These are phyloP conservation scores for Cardamine occulta DNA, from an alignment of 345 rosid genomes.

Conservation along the genomic window DNA sequence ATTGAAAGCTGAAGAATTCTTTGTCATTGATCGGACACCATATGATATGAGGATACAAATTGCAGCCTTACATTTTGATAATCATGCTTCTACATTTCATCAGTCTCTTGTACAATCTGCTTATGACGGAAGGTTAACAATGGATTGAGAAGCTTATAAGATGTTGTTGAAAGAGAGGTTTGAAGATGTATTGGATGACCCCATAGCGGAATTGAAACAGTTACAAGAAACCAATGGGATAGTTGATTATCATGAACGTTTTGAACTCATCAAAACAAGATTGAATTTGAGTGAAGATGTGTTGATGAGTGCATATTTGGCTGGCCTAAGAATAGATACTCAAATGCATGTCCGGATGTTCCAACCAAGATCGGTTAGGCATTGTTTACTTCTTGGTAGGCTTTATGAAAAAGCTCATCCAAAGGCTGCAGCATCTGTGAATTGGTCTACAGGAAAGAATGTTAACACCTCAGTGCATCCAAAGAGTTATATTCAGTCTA, in stretches of 20 bases:
- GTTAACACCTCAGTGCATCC: no score
- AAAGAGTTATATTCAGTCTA: background rate
- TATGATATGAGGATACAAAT: background rate
- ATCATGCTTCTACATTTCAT: background rate
- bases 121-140: accelerated
- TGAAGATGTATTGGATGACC: background rate
- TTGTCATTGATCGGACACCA: background rate
- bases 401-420: no score
- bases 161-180: no score
- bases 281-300: background rate
- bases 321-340: background rate
- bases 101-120: background rate
- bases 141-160: no score
- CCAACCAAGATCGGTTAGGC: no score
- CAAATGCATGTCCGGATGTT: no score
- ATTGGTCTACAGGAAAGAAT: no score
- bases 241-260: background rate
- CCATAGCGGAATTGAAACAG: background rate
- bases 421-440: no score
- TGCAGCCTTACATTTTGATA: background rate
- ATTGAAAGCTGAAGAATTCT: background rate
- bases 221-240: background rate
- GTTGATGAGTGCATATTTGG: background rate
- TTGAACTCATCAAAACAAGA: background rate
- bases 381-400: no score